Conservation (phyloP, 2,329 filamentous ascomycete species). For the Juglanconis sp. region DNA sequence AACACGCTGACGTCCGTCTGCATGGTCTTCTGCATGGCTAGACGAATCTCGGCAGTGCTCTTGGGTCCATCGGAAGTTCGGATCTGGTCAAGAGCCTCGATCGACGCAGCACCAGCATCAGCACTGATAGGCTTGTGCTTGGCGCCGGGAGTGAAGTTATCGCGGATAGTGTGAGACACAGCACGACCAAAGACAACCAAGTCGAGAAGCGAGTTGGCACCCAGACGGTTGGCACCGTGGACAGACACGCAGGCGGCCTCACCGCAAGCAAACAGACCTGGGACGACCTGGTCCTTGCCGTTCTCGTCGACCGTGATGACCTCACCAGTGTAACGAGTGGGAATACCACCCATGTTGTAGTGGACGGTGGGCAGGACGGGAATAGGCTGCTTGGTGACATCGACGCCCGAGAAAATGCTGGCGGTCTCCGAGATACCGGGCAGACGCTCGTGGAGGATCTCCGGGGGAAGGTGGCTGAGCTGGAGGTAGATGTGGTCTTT, state of each 20-base stretch:
- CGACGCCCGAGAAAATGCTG: slow-evolving; percentile 94
- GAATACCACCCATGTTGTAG: slow-evolving; percentile 99
- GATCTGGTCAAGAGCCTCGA: slow-evolving; percentile 79
- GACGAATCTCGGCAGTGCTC: slow-evolving; percentile 82
- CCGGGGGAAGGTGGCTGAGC: slow-evolving; percentile 88
- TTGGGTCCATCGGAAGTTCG: slow-evolving; percentile 81
- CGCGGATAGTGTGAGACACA: slow-evolving; percentile 93
- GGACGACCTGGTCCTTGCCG: slow-evolving; percentile 89
- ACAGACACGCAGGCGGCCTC: slow-evolving; percentile 97
- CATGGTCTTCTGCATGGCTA: slow-evolving; percentile 97
- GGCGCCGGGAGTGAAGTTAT: slow-evolving; percentile 82
- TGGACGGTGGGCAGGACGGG: slow-evolving; percentile 95
- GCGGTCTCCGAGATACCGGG: slow-evolving; percentile 98
- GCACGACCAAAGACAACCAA: slow-evolving; percentile 96
- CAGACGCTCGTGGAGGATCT: slow-evolving; percentile 92
- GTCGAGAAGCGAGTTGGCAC: slow-evolving; percentile 97
- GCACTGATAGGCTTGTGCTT: slow-evolving; percentile 76
- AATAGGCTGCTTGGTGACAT: slow-evolving; percentile 95
- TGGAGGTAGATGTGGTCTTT: slow-evolving; percentile 99
- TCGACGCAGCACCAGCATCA: slow-evolving; percentile 85
- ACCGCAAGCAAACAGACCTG: slow-evolving; percentile 92
- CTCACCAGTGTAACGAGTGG: slow-evolving; percentile 95
- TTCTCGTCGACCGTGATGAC: slow-evolving; percentile 83
- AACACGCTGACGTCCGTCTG: slow-evolving; percentile 96
- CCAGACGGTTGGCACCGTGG: slow-evolving; percentile 95